A percentile compares a stretch with the other conserved stretches of the same genome.
phyloP scores from a whole-genome alignment of 2,329 filamentous ascomycete genomes.

The Cadophora malorum region DNA sequence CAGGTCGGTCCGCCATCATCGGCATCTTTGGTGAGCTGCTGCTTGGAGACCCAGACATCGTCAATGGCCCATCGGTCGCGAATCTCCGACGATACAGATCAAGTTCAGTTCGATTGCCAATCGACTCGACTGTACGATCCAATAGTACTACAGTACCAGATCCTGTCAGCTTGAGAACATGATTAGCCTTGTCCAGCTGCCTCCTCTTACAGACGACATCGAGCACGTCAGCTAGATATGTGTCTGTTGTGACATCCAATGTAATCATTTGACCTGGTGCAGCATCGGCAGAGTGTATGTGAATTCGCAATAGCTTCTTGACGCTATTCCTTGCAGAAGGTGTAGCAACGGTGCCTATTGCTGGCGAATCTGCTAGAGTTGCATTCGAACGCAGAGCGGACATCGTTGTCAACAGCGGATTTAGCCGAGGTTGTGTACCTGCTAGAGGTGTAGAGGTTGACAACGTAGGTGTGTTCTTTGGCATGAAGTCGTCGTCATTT shows the following conservation, averaged over 20 bases:
- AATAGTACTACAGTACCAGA: slow-evolving; percentile 77
- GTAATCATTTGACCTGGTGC: slow-evolving; percentile 76
- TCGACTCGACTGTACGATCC: slow-evolving; percentile 79
- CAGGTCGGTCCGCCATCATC: slow-evolving; percentile 49
- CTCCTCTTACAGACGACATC: slow-evolving; percentile 80
- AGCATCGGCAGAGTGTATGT: slow-evolving; percentile 72
- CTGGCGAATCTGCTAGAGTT: slow-evolving; percentile 62
- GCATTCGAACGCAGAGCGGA: slow-evolving; percentile 58
- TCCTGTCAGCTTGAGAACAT: slow-evolving; percentile 78
- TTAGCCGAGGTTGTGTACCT: slow-evolving; percentile 51
- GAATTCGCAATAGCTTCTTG: slow-evolving; percentile 73
- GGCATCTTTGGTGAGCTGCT: slow-evolving; percentile 70
- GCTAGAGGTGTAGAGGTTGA: slow-evolving; percentile 41
- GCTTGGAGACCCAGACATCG: slow-evolving; percentile 71
- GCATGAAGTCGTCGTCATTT: slow-evolving; percentile 51
- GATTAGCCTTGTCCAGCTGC: slow-evolving; percentile 78
- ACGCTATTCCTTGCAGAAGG: slow-evolving; percentile 57
- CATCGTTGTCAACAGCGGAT: slow-evolving; percentile 67
- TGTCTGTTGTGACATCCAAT: slow-evolving; percentile 80
- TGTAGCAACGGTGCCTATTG: slow-evolving; percentile 44
- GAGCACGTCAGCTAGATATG: slow-evolving; percentile 81
- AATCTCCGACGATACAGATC: slow-evolving; percentile 79
- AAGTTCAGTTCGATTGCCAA: slow-evolving; percentile 76
- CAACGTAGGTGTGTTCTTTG: slow-evolving; percentile 42
- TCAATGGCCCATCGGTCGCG: slow-evolving; percentile 74